Evolutionary conservation across 257 asterid genomes (phyloP).

Genomic region (Asclepias syriaca): DNA sequence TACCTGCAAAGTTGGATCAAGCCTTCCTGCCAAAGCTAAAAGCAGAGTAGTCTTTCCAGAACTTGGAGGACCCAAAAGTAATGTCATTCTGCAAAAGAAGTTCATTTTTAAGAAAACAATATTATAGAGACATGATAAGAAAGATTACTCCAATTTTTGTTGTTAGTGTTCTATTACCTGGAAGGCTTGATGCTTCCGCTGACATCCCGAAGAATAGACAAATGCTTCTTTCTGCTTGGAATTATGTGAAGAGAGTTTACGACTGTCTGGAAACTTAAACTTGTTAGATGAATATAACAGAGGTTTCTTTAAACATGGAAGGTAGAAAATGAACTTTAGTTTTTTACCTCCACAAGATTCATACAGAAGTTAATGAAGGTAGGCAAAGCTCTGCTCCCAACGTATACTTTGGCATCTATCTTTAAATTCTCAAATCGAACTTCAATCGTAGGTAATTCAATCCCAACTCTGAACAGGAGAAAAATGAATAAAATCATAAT

Average conservation of each 20-base stretch:
- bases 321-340: too few relatives aligned
- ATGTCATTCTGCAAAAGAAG: conserved; percentile 38
- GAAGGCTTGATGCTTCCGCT: conserved; percentile 64
- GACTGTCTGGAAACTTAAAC: conserved; percentile 11
- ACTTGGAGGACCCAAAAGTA: conserved; percentile 71
- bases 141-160: too few relatives aligned
- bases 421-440: conserved; percentile 58
- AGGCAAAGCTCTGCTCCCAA: conserved; percentile 52
- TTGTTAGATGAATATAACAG: neutral
- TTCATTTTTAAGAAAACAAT: neutral
- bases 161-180: conserved; percentile 18
- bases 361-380: conserved; percentile 44
- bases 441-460: conserved; percentile 65
- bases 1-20: conserved; percentile 49
- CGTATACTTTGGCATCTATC: conserved; percentile 50
- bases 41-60: conserved; percentile 70
- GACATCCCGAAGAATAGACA: conserved; percentile 47
- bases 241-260: conserved; percentile 32
- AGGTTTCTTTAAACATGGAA: too few relatives aligned
- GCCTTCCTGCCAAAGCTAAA: conserved; percentile 65
- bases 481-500: too few relatives aligned
- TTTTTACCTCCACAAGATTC: conserved; percentile 51
- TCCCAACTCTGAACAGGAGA: conserved; percentile 44
- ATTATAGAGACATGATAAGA: neutral
- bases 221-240: conserved; percentile 40